Percentiles rank a stretch among this genome's conserved stretches.
Conservation (phyloP, 2,329 filamentous ascomycete genomes). For the Zasmidium angulare region DNA sequence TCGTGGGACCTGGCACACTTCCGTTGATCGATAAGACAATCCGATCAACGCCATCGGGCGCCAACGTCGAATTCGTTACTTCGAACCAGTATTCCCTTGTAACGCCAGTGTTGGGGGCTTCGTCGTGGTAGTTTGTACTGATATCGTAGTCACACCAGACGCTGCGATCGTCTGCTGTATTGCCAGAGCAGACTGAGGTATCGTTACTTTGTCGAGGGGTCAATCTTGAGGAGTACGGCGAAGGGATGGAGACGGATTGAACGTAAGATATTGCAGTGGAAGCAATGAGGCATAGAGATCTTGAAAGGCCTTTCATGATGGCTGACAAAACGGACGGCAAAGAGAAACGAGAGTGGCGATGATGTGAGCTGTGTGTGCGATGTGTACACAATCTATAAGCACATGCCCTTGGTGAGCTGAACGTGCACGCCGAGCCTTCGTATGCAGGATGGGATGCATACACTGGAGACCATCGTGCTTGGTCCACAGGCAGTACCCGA, state of each 20-base stretch:
- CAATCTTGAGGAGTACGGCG: background rate
- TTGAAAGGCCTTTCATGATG: background rate
- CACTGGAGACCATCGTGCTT: background rate
- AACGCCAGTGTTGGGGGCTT: slow-evolving; percentile 21
- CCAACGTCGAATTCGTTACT: slow-evolving; percentile 43
- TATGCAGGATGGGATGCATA: background rate
- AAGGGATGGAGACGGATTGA: background rate
- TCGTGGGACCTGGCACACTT: slow-evolving; percentile 48
- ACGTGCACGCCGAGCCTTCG: background rate
- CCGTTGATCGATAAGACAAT: slow-evolving; percentile 47
- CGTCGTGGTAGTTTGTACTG: slow-evolving; percentile 38
- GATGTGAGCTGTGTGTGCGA: background rate
- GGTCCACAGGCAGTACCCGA: slow-evolving; percentile 5
- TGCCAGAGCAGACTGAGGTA: slow-evolving; percentile 24
- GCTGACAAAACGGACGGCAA: background rate
- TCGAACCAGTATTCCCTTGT: slow-evolving; percentile 46
- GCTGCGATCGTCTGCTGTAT: slow-evolving; percentile 31
- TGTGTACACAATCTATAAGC: slow-evolving; percentile 1
- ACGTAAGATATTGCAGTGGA: background rate
- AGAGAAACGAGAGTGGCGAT: slow-evolving; percentile 1
- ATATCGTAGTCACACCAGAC: slow-evolving; percentile 37
- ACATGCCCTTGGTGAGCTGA: background rate
- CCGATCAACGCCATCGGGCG: slow-evolving; percentile 47
- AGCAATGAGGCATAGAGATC: background rate
- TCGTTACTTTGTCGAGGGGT: background rate